Evolutionary conservation across 164 flowering plant species (phyloP), one percentile per base, ranked within the genome.

Genomic region (Magnolia officinalis): DNA sequence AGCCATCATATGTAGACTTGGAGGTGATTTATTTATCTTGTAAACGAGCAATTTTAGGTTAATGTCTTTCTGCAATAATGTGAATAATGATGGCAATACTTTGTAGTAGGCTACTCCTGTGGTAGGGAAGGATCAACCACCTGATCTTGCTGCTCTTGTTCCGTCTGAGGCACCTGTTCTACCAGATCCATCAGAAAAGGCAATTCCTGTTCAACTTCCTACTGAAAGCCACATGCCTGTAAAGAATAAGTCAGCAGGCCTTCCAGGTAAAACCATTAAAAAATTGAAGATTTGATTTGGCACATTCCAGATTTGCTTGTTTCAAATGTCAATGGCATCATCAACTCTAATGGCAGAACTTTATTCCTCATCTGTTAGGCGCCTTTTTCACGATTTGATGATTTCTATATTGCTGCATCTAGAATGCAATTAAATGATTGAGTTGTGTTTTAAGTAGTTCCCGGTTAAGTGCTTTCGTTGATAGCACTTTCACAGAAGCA

Each of bases 61-160:
- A 19, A 45, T 13, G 13, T 14, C 23, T 19, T 65, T 72, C 63
- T 26, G 8, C 7, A 6, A 20, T 73, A 24, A 24, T 8, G n/a
- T 80, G 14, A 63, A 23, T 77, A 65, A 72, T 71, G 50, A 58
- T 70, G 31, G 21, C 58, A 76, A 6, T 80, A n/a, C 21, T 73
- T 80, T 77, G 14, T 81, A 74, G 79, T 79, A 92, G 99, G 97
- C 92, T 80, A 92, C 80, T 70, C 97, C 97, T 70, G n/a, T 88
- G 1, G 95, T 96, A 6, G 98, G 99, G 21, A 94, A 96, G 83
- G 98, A 96, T 83, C 96, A 92, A 74, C 97, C 98, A 75, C 99
- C 99, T 63, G 98, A 96, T 86, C 88, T 96, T 66, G 95, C 98
- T 64, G 70, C 82, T 72, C 83, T 89, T 82, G 98, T 93, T 81